Conservation (phyloP, 2,329 filamentous ascomycete species). For the Venturia nashicola region DNA sequence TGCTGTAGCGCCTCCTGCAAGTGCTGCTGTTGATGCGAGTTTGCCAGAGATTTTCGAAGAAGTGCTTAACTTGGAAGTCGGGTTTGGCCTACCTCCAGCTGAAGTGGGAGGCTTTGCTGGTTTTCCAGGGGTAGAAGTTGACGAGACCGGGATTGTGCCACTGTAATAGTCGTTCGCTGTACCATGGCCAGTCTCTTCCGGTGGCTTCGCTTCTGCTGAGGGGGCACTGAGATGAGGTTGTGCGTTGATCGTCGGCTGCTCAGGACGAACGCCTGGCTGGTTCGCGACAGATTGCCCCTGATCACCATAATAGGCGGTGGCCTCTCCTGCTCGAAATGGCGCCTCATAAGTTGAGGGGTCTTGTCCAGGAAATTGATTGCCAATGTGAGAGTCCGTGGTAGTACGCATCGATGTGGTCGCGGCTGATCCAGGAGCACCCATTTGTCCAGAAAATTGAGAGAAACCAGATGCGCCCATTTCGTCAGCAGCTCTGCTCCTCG, state of each 20-base stretch:
- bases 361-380: slow-evolving; percentile 48
- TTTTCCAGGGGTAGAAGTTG: slow-evolving; percentile 2
- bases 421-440: slow-evolving; percentile 17
- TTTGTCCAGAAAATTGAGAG: slow-evolving; percentile 8
- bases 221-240: slow-evolving; percentile 46
- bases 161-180: slow-evolving; percentile 47
- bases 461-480: background rate
- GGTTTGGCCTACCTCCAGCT: slow-evolving; percentile 7
- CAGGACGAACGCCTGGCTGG: slow-evolving; percentile 48
- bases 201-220: slow-evolving; percentile 37
- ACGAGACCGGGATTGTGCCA: slow-evolving; percentile 13
- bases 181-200: slow-evolving; percentile 46
- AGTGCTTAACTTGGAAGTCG: slow-evolving; percentile 15
- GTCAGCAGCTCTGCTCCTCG: background rate
- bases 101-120: slow-evolving; percentile 10
- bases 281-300: slow-evolving; percentile 45
- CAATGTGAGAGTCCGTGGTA: slow-evolving; percentile 34
- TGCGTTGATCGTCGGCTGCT: slow-evolving; percentile 37
- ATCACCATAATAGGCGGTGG: slow-evolving; percentile 51
- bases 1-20: slow-evolving; percentile 29
- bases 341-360: slow-evolving; percentile 33
- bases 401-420: slow-evolving; percentile 18
- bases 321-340: slow-evolving; percentile 40
- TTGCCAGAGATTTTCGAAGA: slow-evolving; percentile 20
- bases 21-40: slow-evolving; percentile 22